phyloP scores from a whole-genome alignment of 192 early-diverging fungal genomes.

The Coemansia sp. region DNA sequence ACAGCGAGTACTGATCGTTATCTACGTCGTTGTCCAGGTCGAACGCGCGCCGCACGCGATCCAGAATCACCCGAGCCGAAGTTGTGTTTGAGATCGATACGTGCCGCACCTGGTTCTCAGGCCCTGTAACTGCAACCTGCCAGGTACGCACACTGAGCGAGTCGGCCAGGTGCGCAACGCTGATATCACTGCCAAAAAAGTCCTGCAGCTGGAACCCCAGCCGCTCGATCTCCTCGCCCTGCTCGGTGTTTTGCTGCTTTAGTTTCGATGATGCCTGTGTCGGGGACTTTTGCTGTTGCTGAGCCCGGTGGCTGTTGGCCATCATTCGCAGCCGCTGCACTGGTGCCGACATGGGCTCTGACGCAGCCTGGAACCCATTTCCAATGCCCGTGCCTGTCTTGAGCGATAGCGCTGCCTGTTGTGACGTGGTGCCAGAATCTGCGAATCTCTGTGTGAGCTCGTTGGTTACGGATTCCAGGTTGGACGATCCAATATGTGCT shows the following conservation, averaged over 20 bases:
- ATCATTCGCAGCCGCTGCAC: slow-evolving; percentile 37
- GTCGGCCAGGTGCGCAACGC: slow-evolving; percentile 50
- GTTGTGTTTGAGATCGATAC: slow-evolving; percentile 73
- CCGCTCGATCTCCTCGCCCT: slow-evolving; percentile 41
- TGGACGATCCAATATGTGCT: neutral
- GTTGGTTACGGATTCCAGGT: neutral
- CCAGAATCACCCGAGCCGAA: slow-evolving; percentile 69
- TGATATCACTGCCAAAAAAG: slow-evolving; percentile 53
- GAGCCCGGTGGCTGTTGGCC: slow-evolving; percentile 19
- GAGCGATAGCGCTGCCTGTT: slow-evolving; percentile 16
- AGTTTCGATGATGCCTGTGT: slow-evolving; percentile 2
- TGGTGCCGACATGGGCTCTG: slow-evolving; percentile 41
- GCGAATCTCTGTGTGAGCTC: neutral
- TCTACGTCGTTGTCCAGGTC: slow-evolving; percentile 67
- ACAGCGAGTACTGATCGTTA: slow-evolving; percentile 69
- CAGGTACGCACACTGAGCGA: slow-evolving; percentile 52
- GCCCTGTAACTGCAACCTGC: slow-evolving; percentile 76
- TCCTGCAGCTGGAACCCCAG: slow-evolving; percentile 53
- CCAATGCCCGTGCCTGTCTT: slow-evolving; percentile 11
- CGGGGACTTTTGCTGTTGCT: slow-evolving; percentile 15
- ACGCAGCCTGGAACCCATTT: slow-evolving; percentile 8
- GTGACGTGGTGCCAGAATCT: neutral
- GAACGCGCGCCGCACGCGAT: slow-evolving; percentile 78
- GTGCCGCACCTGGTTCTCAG: slow-evolving; percentile 73
- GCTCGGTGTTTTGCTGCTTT: slow-evolving; percentile 12